Conservation (phyloP, 768 basidiomycete genomes). For the Tulasnella sp. region DNA sequence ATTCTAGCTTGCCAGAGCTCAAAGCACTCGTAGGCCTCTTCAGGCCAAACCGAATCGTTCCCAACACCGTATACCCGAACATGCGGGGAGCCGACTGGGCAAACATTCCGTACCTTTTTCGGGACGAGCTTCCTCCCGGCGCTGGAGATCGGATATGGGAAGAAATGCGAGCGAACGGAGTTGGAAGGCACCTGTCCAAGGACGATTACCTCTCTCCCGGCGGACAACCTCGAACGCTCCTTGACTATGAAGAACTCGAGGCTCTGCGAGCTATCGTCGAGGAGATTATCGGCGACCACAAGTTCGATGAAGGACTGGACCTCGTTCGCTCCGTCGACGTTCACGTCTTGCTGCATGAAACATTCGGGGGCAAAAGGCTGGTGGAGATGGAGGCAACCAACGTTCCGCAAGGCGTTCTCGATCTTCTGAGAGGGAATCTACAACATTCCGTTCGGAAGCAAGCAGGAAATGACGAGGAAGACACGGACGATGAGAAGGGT, state of each 20-base stretch:
- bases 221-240: neutral
- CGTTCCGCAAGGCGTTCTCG: neutral
- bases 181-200: neutral
- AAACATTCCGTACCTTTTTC: slow-evolving; percentile 62
- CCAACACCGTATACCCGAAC: slow-evolving; percentile 55
- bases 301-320: neutral
- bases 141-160: slow-evolving; percentile 27
- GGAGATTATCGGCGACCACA: neutral
- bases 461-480: neutral
- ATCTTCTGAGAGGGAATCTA: neutral
- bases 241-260: neutral
- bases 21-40: slow-evolving; percentile 74
- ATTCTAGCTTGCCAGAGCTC: slow-evolving; percentile 83
- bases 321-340: neutral
- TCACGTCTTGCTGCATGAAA: neutral
- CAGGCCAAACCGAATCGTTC: slow-evolving; percentile 64
- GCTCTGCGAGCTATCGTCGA: neutral
- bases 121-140: slow-evolving; percentile 41
- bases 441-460: neutral
- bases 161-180: slow-evolving; percentile 24
- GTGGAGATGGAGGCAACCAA: neutral
- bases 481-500: neutral
- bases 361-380: neutral
- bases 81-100: slow-evolving; percentile 61
- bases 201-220: neutral